These are phyloP conservation scores for Pseudevernia furfuracea DNA, from an alignment of 495 filamentous ascomycete genomes.

Conservation along the genomic window DNA sequence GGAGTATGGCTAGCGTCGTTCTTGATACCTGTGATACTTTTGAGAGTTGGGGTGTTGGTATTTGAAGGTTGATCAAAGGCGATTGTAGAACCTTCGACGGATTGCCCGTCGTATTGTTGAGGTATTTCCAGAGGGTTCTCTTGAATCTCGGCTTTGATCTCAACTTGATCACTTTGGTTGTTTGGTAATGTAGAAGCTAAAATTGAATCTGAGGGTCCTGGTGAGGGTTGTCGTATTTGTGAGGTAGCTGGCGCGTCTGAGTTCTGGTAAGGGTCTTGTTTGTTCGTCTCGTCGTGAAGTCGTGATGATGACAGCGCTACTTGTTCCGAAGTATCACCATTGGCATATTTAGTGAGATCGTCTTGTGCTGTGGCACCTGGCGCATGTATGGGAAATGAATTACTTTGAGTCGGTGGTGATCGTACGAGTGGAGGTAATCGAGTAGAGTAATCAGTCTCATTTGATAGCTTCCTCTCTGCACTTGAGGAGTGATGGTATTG, in stretches of 20 bases:
- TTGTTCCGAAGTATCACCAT: constrained; percentile 4
- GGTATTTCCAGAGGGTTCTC: constrained; percentile 12
- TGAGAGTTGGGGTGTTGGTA: constrained; percentile 30
- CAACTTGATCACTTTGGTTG: constrained; percentile 20
- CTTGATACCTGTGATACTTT: constrained; percentile 37
- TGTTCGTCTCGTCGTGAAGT: background rate
- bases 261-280: background rate
- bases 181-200: constrained; percentile 11
- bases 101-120: background rate
- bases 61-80: constrained; percentile 1
- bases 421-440: constrained; percentile 18
- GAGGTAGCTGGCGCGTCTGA: constrained; percentile 4
- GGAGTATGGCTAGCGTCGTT: constrained; percentile 33
- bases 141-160: constrained; percentile 25
- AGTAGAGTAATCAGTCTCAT: constrained; percentile 9
- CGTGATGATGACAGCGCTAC: background rate
- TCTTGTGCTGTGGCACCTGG: constrained; percentile 7
- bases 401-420: constrained; percentile 7
- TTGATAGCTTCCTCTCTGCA: constrained; percentile 14
- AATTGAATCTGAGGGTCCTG: constrained; percentile 4
- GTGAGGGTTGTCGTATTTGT: constrained; percentile 22
- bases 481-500: constrained; percentile 23
- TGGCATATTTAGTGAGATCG: constrained; percentile 2
- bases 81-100: constrained; percentile 10
- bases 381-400: background rate